Base-by-base conservation (phyloP, 352 stramenopile genomes). In the Globisporangium irregulare region DNA sequence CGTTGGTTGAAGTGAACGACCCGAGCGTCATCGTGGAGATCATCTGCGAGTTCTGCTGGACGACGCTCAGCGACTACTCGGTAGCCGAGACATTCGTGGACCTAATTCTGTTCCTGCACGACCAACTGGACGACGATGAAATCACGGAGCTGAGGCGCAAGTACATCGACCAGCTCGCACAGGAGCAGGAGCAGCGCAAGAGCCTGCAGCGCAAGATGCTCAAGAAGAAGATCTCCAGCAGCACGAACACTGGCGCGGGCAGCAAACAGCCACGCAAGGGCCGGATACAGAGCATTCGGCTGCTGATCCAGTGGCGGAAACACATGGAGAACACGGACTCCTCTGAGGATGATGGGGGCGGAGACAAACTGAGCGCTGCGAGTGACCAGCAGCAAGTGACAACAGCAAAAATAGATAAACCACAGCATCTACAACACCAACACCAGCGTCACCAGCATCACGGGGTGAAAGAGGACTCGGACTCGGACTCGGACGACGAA, bases 31-130 rank as follows among this genome's bases (percentile, higher is more conserved):
- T 90, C 38, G 74, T 93, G 6, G 86, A 92, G n/a, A 65, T 93
- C 50, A 88, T 93, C 20, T 80, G 79, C 65, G 86, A 93, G 75
- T 93, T 93, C 68, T 92, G 83, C 69, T 77, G 76, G 69, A 90
- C 82, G 55, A 93, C 81, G 36, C 71, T 92, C 15, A 77, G 73
- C 46, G 86, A 93, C 57, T 90, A 89, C 65, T 91, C 81, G 24
- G 80, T 93, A 18, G 79, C 73, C 6, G 81, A 93, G 68, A 86
- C 83, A 0, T 93, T 93, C 65, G 50, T 90, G 32, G 86, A 93
- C 70, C 74, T 93, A 15, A 78, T 91, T 9, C 56, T 91, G 22
- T 93, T 92, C 57, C 64, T 93, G 57, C 83, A 93, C 68, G 77
- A 87, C 24, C 76, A 81, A 22, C 68, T 93, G 59, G 70, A 84